Evolutionary conservation across 2,329 filamentous ascomycete species (phyloP), one percentile per base, ranked within the genome.

Genomic region (Lecanosticta acicola): DNA sequence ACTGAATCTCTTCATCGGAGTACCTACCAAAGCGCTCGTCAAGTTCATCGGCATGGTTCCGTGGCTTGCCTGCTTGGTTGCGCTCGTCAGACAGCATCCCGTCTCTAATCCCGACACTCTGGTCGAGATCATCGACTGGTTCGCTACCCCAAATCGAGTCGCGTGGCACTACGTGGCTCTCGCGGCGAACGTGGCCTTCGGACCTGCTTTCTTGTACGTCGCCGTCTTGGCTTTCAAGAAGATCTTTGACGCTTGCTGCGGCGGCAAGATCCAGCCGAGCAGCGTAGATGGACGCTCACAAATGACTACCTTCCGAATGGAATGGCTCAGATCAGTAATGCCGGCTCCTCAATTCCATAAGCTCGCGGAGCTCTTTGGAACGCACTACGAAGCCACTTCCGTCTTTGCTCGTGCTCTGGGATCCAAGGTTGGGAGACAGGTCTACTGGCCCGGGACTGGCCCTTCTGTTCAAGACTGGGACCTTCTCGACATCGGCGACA

Each of bases 391-490:
- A 49, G 67, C 70, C 8, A 79, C 76, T 1, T 78, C 75, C 0
- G 61, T 74, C 33, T 68, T 73, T 1, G 62, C 77, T 5, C 67
- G 77, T 11, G 62, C 72, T 45, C 62, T 79, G 14, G 77, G 76
- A n/a, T 73, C 69, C 11, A 73, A 70, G 55, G 67, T 78, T 33
- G 77, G 77, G 18, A 68, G 69, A 56, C 68, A 72, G 3, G 71
- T 79, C 0, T 79, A 79, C 59, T 79, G 77, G 77, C 77, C 76
- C 2, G 76, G 76, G 7, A 77, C 73, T 13, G 76, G 76, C 0
- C 77, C 76, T 1, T 64, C 62, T 1, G 71, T 79, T 29, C 69
- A 73, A 13, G 74, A 79, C 51, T 79, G 78, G 50, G 73, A 78
- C 49, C 63, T 79, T 1, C 55, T 80, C 9, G 70, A 79, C 18